Conservation (phyloP, 2,329 filamentous ascomycete genomes). For the Ophiocordyceps camponoti-rufipedis region DNA sequence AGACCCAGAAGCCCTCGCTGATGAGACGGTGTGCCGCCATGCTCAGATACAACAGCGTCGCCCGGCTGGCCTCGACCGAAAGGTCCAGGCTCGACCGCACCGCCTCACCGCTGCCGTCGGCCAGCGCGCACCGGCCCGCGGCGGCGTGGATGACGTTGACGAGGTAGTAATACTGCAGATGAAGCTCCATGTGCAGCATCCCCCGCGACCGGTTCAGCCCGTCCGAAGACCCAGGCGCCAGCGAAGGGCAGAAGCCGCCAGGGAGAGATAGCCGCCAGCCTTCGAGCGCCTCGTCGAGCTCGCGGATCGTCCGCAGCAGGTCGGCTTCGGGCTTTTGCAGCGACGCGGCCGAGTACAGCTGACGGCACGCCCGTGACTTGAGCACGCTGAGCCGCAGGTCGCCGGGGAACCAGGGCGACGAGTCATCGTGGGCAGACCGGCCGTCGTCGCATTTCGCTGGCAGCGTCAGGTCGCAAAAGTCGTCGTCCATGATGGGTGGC, state of each 20-base stretch:
- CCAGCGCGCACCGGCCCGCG: slow-evolving; percentile 27
- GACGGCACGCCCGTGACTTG: slow-evolving; percentile 28
- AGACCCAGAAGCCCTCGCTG: slow-evolving; percentile 30
- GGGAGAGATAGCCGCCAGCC: slow-evolving; percentile 32
- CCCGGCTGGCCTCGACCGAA: slow-evolving; percentile 35
- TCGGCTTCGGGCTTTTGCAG: slow-evolving; percentile 33
- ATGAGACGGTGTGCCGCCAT: slow-evolving; percentile 22
- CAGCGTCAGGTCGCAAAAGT: slow-evolving; percentile 32
- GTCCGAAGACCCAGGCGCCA: slow-evolving; percentile 16
- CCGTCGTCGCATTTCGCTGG: slow-evolving; percentile 16
- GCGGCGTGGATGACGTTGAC: slow-evolving; percentile 36
- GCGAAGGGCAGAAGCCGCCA: slow-evolving; percentile 22
- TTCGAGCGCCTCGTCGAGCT: slow-evolving; percentile 38
- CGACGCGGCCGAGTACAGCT: slow-evolving; percentile 29
- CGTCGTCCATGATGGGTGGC: slow-evolving; percentile 29
- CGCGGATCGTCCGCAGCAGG: slow-evolving; percentile 32
- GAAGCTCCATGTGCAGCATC: slow-evolving; percentile 28
- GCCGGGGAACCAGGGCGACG: slow-evolving; percentile 18
- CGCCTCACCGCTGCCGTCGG: slow-evolving; percentile 7
- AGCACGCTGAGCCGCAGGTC: slow-evolving; percentile 30
- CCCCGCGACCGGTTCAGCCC: slow-evolving; percentile 12
- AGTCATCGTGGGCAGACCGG: slow-evolving; percentile 4
- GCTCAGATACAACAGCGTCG: slow-evolving; percentile 29
- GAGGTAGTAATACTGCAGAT: slow-evolving; percentile 36
- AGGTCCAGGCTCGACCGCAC: slow-evolving; percentile 32